These are phyloP conservation scores for Sonneratia alba DNA, from an alignment of 345 rosid species.

Conservation along the genomic window DNA sequence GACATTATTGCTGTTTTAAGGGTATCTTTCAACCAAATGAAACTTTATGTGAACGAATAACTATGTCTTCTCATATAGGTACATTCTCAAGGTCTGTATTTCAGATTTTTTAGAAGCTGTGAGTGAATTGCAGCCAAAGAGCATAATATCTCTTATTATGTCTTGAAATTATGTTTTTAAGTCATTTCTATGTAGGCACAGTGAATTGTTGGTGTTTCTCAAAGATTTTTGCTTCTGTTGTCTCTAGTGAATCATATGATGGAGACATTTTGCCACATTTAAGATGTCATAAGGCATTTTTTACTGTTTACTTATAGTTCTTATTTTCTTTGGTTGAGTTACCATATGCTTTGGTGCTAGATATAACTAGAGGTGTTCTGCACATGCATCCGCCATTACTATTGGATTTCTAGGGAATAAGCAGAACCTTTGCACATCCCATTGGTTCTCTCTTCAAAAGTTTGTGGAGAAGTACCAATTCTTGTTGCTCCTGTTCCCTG, in stretches of 20 bases:
- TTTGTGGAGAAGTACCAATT: not conserved
- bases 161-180: not conserved
- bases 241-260: not conserved
- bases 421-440: not conserved
- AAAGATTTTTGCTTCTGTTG: not conserved
- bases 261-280: not conserved
- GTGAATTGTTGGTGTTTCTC: not conserved
- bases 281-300: not conserved
- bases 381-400: not conserved
- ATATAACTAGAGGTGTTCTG: not conserved
- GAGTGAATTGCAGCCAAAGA: not conserved
- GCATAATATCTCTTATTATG: not conserved
- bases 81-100: not conserved
- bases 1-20: not conserved
- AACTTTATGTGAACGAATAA: not conserved
- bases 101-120: not conserved
- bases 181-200: not conserved
- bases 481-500: slow-evolving; percentile 10
- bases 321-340: not conserved
- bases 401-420: not conserved
- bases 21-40: not conserved
- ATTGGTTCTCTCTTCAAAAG: not conserved
- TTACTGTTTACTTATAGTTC: not conserved
- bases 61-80: not conserved
- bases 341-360: not conserved